Base-by-base conservation (phyloP, 1,284 basidiomycete genomes). In the Sanghuangporus weigelae region DNA sequence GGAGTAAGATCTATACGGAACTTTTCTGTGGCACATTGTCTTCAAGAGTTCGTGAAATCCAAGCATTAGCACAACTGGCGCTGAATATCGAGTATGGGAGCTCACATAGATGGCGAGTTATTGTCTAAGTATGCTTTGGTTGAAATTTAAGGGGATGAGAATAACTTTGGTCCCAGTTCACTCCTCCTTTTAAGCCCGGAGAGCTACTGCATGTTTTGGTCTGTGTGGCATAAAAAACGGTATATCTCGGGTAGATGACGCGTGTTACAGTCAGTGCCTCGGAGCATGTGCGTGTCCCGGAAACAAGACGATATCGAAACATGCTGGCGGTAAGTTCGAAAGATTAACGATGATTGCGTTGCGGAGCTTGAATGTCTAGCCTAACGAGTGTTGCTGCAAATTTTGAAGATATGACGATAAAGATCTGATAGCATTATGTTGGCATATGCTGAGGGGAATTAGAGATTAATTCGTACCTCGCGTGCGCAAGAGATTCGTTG, bases 21-120 rank as follows among this genome's bases (percentile, higher is more conserved):
- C 73, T 65, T 72, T 68, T 69, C 74, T 71, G 69, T 71, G 71
- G 67, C 76, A 78, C 76, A 78, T 78, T 8, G 44, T 46, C 44
- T 46, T 7, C n/a, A n/a, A n/a, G n/a, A n/a, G 21, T 46, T n/a
- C 16, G 44, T 19, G 21, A 12, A 14, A 48, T 46, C 19, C 57
- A 23, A 46, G 51, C 7, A 26, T 51, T 23, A 35, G 23, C 5
- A n/a, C n/a, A 11, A 51, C 8, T 23, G 50, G 8, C 21, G 21
- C 26, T 23, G 50, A 51, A 26, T 12, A 26, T 26, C 7, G 5
- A 1, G 21, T 26, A 35, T 26, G 50, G 19, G 50, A 51, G 8
- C 50, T 11, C 26, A 35, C 50, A 23, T 26, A 23, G 26, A 31
- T 59, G 44, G 46, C 57, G 38, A 23, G 53, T 31, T 36, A 16